phyloP scores from a whole-genome alignment of 1,139 yeast species.

The Hyphopichia wangnamkhiaoensis region DNA sequence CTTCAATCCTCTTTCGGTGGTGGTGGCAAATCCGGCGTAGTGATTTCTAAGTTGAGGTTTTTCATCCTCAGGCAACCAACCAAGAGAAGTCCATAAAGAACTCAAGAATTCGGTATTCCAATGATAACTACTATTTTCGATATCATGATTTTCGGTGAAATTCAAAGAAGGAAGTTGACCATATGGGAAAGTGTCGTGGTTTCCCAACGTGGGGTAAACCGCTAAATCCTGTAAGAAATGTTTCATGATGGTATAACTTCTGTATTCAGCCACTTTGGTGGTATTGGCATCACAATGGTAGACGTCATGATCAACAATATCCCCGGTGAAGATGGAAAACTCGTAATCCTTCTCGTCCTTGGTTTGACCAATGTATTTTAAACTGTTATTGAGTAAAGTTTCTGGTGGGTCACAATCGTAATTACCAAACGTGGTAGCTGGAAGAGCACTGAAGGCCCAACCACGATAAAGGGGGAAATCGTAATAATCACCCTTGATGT shows the following conservation, averaged over 20 bases:
- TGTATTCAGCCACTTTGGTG: conserved; percentile 55
- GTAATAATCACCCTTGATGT: conserved; percentile 41
- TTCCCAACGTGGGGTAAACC: conserved; percentile 67
- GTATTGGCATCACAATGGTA: conserved; percentile 45
- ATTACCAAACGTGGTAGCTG: conserved; percentile 62
- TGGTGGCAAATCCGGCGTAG: conserved; percentile 64
- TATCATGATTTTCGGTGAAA: conserved; percentile 33
- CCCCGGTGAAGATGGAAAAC: conserved; percentile 70
- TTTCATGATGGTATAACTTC: conserved; percentile 55
- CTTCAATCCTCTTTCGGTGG: conserved; percentile 58
- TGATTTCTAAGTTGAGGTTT: conserved; percentile 34
- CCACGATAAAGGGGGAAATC: conserved; percentile 40
- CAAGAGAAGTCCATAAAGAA: conserved; percentile 51
- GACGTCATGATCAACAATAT: conserved; percentile 63
- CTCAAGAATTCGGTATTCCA: conserved; percentile 66
- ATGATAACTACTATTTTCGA: conserved; percentile 49
- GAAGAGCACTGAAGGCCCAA: conserved; percentile 42
- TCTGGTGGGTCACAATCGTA: conserved; percentile 70
- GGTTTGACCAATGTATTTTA: conserved; percentile 43
- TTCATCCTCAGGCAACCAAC: conserved; percentile 34
- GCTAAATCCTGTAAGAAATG: conserved; percentile 54
- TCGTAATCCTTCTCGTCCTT: conserved; percentile 44
- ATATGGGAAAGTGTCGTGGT: conserved; percentile 74
- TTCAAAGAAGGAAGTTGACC: conserved; percentile 61
- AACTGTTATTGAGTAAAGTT: conserved; percentile 54